These are phyloP conservation scores for Thuidium tamariscinum DNA, from an alignment of 225 moss, liverwort and hornwort genomes.

Conservation along the genomic window DNA sequence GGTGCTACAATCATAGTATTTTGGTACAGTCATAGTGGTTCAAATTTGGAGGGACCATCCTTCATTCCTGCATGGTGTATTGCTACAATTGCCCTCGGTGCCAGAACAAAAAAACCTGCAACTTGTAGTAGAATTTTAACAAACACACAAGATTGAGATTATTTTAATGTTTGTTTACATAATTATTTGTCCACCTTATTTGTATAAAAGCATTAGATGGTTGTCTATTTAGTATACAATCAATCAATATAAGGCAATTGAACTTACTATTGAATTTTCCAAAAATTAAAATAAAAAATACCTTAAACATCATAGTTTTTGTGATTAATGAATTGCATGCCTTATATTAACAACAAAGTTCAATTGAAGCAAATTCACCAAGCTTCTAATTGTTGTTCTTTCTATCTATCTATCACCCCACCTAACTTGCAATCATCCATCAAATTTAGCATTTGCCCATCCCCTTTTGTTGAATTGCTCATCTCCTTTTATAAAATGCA, in stretches of 20 bases:
- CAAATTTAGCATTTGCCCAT: too few relatives aligned
- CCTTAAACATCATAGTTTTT: not conserved
- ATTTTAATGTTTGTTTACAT: not conserved
- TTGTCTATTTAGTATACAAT: not conserved
- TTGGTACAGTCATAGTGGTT: too few relatives aligned
- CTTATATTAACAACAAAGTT: too few relatives aligned
- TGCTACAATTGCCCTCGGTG: too few relatives aligned
- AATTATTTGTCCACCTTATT: not conserved
- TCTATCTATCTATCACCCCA: not conserved
- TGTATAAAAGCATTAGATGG: not conserved
- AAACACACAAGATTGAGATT: too few relatives aligned
- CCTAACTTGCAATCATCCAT: rapidly evolving
- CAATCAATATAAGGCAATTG: not conserved
- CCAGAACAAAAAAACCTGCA: too few relatives aligned
- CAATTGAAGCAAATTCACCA: too few relatives aligned
- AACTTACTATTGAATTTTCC: not conserved
- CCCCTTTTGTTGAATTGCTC: too few relatives aligned
- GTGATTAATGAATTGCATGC: not conserved
- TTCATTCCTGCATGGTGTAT: too few relatives aligned
- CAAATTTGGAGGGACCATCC: too few relatives aligned
- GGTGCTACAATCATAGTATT: too few relatives aligned
- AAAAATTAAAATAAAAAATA: not conserved
- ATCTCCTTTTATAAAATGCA: too few relatives aligned
- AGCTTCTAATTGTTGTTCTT: not conserved
- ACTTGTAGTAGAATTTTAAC: not conserved